phyloP scores from a whole-genome alignment of 495 filamentous ascomycete genomes.

The Geoglossum glabrum region DNA sequence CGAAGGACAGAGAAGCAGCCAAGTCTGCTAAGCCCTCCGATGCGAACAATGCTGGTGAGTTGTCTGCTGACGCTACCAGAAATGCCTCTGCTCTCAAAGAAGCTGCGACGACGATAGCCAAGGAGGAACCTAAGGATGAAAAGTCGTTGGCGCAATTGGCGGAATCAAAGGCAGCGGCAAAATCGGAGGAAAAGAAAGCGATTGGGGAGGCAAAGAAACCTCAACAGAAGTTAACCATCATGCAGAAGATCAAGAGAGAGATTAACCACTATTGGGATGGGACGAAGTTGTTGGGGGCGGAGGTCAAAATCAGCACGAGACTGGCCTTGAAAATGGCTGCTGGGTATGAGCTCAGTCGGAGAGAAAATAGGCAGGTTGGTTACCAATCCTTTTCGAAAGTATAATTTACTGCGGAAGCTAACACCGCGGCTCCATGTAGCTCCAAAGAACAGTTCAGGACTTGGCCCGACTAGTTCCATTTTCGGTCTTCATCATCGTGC shows the following conservation, averaged over 20 bases:
- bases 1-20: constrained; percentile 23
- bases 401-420: background rate
- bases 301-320: constrained; percentile 78
- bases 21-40: constrained; percentile 12
- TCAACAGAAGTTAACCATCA: constrained; percentile 65
- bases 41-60: background rate
- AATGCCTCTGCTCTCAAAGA: constrained; percentile 9
- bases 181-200: constrained; percentile 29
- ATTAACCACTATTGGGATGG: constrained; percentile 94
- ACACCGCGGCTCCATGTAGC: constrained; percentile 21
- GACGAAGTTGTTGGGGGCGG: constrained; percentile 86
- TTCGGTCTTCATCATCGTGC: constrained; percentile 90
- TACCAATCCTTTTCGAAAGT: background rate
- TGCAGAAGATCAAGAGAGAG: constrained; percentile 87
- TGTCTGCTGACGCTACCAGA: background rate
- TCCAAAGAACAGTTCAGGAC: constrained; percentile 84
- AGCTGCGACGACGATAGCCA: background rate
- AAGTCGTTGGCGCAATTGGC: constrained; percentile 23
- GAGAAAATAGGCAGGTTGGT: constrained; percentile 68
- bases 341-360: constrained; percentile 86
- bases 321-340: constrained; percentile 93
- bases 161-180: constrained; percentile 23
- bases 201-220: constrained; percentile 49
- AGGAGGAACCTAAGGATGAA: background rate
- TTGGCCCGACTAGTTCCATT: constrained; percentile 85